Evolutionary conservation across 805 yeast genomes (phyloP).

Genomic region (Wickerhamiella alocasiicola): DNA sequence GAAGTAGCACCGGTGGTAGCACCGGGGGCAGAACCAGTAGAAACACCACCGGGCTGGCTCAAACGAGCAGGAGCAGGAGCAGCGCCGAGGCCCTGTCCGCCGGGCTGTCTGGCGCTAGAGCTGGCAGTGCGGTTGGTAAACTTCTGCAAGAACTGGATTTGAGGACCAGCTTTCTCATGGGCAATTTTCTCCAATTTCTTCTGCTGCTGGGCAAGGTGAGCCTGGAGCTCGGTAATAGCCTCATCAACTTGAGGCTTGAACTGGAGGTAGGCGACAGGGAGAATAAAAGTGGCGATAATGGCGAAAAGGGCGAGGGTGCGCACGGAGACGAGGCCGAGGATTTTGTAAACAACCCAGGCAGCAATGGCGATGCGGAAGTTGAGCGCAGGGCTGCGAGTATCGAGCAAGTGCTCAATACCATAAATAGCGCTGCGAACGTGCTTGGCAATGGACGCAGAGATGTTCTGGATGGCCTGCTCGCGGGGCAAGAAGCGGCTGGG

Average conservation of each 20-base stretch:
- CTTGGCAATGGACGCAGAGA: constrained; percentile 31
- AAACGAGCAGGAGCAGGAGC: constrained; percentile 21
- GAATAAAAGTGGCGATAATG: constrained; percentile 53
- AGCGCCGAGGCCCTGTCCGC: constrained; percentile 25
- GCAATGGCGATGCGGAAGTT: constrained; percentile 62
- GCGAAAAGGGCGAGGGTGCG: constrained; percentile 50
- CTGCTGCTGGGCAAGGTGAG: constrained; percentile 21
- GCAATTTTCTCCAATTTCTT: constrained; percentile 20
- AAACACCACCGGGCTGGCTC: constrained; percentile 17
- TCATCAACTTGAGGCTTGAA: constrained; percentile 71
- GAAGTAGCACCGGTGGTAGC: constrained; percentile 6
- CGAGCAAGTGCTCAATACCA: constrained; percentile 33
- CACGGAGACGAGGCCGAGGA: constrained; percentile 65
- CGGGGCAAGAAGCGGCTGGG: constrained; percentile 39
- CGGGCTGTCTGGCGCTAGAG: constrained; percentile 24
- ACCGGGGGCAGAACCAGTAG: constrained; percentile 20
- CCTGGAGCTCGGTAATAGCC: constrained; percentile 19
- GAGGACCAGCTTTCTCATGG: constrained; percentile 27
- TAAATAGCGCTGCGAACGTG: constrained; percentile 25
- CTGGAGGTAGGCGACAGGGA: constrained; percentile 60
- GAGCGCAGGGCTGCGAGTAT: constrained; percentile 23
- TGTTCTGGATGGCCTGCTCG: constrained; percentile 29
- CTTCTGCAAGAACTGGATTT: constrained; percentile 25
- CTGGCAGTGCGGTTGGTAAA: constrained; percentile 19
- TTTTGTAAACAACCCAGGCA: constrained; percentile 56